Base-by-base conservation (phyloP, 345 rosid genomes). In the Rhizophora apiculata region DNA sequence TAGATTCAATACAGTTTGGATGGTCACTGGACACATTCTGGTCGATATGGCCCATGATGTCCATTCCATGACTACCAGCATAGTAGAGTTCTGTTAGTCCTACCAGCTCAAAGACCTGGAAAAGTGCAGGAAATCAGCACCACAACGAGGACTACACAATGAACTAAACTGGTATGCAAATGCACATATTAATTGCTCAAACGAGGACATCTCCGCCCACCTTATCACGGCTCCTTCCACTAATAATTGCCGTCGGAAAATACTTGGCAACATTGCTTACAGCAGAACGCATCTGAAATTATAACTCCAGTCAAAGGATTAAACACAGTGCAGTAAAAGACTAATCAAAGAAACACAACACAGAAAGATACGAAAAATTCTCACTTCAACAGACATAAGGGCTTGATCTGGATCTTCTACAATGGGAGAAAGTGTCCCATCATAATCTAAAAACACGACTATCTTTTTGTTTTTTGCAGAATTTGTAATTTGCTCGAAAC, bases 21-120 rank as follows among this genome's bases (percentile, higher is more conserved):
- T 82, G 84, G 79, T 70, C 83, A 80, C 61, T 70, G 18, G 89
- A 81, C 69, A 75, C 76, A 21, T 76, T 60, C 6, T 60, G 77
- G 70, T 55, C 63, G 26, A 69, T 68, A 58, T 98, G 94, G 22
- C 89, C 87, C 87, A 85, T 80, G 19, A 95, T 92, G 85, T 95
- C 99, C 99, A 95, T 95, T 53, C 98, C 99, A 75, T 95, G 99
- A 73, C 99, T 90, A 76, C 99, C 99, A 16, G 98, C 99, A 79
- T 95, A 95, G 65, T 81, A 86, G 49, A 92, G 96, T 76, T 95
- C 98, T 61, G 87, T 90, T 84, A 95, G 85, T 83, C 94, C 91
- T 78, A 92, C 93, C 85, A 95, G 81, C 67, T 89, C 77, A 70
- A 74, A 89, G 16, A 90, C 99, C 98, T 94, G 86, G 11, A 58